These are phyloP conservation scores for Didymella pomorum DNA, from an alignment of 2,329 filamentous ascomycete species.

Conservation along the genomic window DNA sequence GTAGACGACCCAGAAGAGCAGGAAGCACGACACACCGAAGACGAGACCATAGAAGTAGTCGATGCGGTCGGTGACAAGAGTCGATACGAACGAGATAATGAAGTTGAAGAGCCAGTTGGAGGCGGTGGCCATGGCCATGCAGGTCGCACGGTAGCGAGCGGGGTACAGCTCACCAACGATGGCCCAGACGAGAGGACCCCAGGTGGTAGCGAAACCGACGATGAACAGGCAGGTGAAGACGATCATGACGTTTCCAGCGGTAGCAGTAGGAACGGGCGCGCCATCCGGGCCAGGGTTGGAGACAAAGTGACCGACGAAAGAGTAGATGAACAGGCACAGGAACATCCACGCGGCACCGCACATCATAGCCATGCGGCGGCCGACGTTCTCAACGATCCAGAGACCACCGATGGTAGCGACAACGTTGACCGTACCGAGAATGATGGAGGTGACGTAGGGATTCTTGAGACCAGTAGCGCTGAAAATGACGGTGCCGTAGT, in stretches of 20 bases:
- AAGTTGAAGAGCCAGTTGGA: slow-evolving; percentile 59
- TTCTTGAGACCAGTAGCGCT: slow-evolving; percentile 52
- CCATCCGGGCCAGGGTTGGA: slow-evolving; percentile 38
- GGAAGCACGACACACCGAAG: slow-evolving; percentile 74
- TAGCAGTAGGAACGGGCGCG: slow-evolving; percentile 46
- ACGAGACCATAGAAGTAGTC: slow-evolving; percentile 78
- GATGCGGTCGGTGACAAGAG: slow-evolving; percentile 76
- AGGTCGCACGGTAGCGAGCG: slow-evolving; percentile 60
- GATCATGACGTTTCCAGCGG: slow-evolving; percentile 68
- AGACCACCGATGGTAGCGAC: slow-evolving; percentile 56
- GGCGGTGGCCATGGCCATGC: slow-evolving; percentile 55
- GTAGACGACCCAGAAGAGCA: slow-evolving; percentile 72
- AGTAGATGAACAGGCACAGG: slow-evolving; percentile 65
- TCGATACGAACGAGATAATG: slow-evolving; percentile 73
- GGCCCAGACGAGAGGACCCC: slow-evolving; percentile 77
- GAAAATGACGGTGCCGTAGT: slow-evolving; percentile 60
- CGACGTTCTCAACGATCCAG: slow-evolving; percentile 58
- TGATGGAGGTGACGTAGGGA: slow-evolving; percentile 58
- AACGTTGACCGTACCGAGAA: slow-evolving; percentile 60
- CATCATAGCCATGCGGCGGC: slow-evolving; percentile 57
- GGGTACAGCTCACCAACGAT: slow-evolving; percentile 72
- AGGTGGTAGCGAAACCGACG: slow-evolving; percentile 71
- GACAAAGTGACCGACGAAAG: slow-evolving; percentile 56
- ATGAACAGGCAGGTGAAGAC: slow-evolving; percentile 75
- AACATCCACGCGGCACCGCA: slow-evolving; percentile 59